Evolutionary conservation across 139 green algal genomes (phyloP), one percentile per base, ranked within the genome.

Genomic region (Coccomyxa sp.): DNA sequence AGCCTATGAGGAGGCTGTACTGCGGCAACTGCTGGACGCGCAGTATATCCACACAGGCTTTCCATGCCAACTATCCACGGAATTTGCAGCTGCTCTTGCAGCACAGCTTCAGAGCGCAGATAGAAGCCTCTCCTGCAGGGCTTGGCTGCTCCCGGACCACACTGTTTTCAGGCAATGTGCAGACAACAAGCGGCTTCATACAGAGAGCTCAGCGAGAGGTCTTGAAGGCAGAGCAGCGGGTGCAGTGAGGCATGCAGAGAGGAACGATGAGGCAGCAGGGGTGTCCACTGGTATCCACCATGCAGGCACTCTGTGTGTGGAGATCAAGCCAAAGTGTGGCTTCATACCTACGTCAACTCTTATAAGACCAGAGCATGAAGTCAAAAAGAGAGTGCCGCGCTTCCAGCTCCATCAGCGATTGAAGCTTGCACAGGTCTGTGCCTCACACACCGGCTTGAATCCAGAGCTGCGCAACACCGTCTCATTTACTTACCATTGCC

Each of bases 291-390:
- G 63, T 9, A 71, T 71, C 4, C 21, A 25, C 63, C 21, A 71
- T 71, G 63, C 63, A 21, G 38, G 32, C n/a, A 58, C 82, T 15
- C 12, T 95, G 25, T 93, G 89, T 68, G 31, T 95, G 10, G 93
- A 96, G 84, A 63, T 96, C 9, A 95, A 96, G 84, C 93, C 93
- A 59, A 95, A 95, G 79, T 94, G 86, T 57, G 93, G 93, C 17
- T 87, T 87, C 66, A 63, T 93, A 79, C 83, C 83, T 10, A 59
- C 28, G 10, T 59, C 76, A 13, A 78, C 76, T 10, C 82, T 82
- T 0, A 82, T 91, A 27, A 80, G 51, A 15, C 80, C 79, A 0
- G 45, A 45, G 59, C 78, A 90, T 32, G 3, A 13, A 3, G 25
- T 93, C 18, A 94, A 92, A 83, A 78, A 57, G 30, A 81, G 31